A percentile compares a stretch with the other conserved stretches of the same genome.
Conservation (phyloP, 805 yeast species). For the Cyberlindnera saturnus region DNA sequence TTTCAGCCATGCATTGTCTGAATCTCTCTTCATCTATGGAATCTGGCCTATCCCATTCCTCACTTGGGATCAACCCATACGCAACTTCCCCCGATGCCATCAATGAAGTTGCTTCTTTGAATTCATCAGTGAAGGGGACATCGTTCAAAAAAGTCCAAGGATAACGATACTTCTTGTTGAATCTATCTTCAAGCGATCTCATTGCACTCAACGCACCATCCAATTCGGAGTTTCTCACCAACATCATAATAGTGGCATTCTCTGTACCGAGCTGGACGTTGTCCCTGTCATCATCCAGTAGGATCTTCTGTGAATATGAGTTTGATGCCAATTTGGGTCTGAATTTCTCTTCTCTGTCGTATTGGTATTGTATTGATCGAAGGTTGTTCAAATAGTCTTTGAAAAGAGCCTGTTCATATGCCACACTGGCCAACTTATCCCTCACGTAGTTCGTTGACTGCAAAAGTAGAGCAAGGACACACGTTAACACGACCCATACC, state of each 20-base stretch:
- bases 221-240: constrained; percentile 77
- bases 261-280: constrained; percentile 44
- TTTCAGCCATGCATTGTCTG: constrained; percentile 38
- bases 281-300: constrained; percentile 27
- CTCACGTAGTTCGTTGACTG: constrained; percentile 17
- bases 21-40: constrained; percentile 57
- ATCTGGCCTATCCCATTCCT: constrained; percentile 75
- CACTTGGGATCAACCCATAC: constrained; percentile 58
- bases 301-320: constrained; percentile 28
- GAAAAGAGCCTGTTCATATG: constrained; percentile 13
- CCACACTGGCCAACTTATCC: constrained; percentile 17
- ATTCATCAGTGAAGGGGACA: constrained; percentile 58
- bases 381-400: constrained; percentile 5
- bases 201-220: constrained; percentile 69
- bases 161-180: constrained; percentile 58
- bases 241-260: constrained; percentile 84
- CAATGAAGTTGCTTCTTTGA: constrained; percentile 51
- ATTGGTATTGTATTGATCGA: constrained; percentile 17
- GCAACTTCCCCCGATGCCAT: constrained; percentile 62
- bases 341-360: constrained; percentile 16
- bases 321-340: constrained; percentile 32
- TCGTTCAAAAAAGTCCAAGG: constrained; percentile 81
- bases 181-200: constrained; percentile 72
- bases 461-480: constrained; percentile 14
- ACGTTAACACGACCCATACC: constrained; percentile 22